A percentile compares a stretch with the other conserved stretches of the same genome.
These are phyloP conservation scores for Saprolegnia parasitica DNA, from an alignment of 352 stramenopile species.

Conservation along the genomic window DNA sequence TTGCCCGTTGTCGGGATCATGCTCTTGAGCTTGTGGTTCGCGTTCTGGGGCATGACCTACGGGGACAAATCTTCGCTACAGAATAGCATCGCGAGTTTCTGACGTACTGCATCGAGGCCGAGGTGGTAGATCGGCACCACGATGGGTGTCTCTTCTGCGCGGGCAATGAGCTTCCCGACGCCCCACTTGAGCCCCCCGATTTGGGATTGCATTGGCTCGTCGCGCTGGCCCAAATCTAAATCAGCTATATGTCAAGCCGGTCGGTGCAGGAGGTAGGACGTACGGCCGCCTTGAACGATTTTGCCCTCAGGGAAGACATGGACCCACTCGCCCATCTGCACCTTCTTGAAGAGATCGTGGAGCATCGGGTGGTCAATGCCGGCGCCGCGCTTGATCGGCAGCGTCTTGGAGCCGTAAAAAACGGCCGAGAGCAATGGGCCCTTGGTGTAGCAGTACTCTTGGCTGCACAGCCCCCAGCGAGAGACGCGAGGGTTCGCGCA, in stretches of 20 bases:
- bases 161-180: conserved; percentile 79
- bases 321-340: conserved; percentile 72
- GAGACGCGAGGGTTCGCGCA: conserved; percentile 49
- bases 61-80: too few relatives aligned
- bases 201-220: conserved; percentile 52
- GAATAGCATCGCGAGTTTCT: too few relatives aligned
- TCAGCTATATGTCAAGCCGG: background rate
- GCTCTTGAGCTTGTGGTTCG: conserved; percentile 63
- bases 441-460: conserved; percentile 82
- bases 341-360: conserved; percentile 69
- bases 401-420: conserved; percentile 66
- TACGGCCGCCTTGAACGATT: conserved; percentile 64
- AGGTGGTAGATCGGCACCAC: conserved; percentile 83
- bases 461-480: conserved; percentile 74
- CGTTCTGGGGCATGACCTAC: conserved; percentile 77
- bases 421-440: conserved; percentile 44
- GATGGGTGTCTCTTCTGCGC: conserved; percentile 55
- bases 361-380: conserved; percentile 80
- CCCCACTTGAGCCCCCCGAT: conserved; percentile 85
- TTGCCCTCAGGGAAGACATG: conserved; percentile 87
- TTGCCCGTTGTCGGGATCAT: conserved; percentile 51
- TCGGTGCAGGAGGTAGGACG: too few relatives aligned
- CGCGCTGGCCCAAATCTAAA: conserved; percentile 61
- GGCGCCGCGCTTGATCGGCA: conserved; percentile 66
- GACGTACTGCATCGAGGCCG: conserved; percentile 67